Evolutionary conservation across 2,329 filamentous ascomycete species (phyloP).

Genomic region (Epichloe sibirici): DNA sequence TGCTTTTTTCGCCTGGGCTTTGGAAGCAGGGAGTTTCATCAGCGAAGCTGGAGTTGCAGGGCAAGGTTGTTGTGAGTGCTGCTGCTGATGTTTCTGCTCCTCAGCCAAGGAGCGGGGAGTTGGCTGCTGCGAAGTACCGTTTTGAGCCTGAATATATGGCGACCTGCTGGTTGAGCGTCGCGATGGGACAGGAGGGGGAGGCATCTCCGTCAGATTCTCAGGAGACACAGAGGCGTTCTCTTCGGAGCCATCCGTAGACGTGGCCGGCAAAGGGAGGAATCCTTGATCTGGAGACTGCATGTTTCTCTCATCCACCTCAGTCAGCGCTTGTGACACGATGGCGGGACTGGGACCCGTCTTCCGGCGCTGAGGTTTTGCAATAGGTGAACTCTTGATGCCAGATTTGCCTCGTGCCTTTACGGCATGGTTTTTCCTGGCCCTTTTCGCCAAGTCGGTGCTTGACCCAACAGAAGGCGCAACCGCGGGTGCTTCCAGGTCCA

Average conservation of each 20-base stretch:
- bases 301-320: slow-evolving; percentile 35
- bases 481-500: slow-evolving; percentile 37
- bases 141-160: slow-evolving; percentile 51
- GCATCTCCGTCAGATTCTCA: slow-evolving; percentile 52
- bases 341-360: slow-evolving; percentile 40
- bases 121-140: slow-evolving; percentile 16
- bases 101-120: slow-evolving; percentile 4
- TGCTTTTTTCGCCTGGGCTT: slow-evolving; percentile 36
- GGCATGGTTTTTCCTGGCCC: slow-evolving; percentile 38
- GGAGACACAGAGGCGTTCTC: slow-evolving; percentile 55
- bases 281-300: slow-evolving; percentile 21
- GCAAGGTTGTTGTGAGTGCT: slow-evolving; percentile 28
- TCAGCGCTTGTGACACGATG: slow-evolving; percentile 43
- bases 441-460: slow-evolving; percentile 38
- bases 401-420: slow-evolving; percentile 39
- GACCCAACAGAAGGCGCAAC: slow-evolving; percentile 22
- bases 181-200: slow-evolving; percentile 56
- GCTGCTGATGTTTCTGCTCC: slow-evolving; percentile 5
- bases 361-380: slow-evolving; percentile 52
- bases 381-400: slow-evolving; percentile 57
- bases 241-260: slow-evolving; percentile 43
- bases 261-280: slow-evolving; percentile 25
- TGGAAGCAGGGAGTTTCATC: slow-evolving; percentile 59
- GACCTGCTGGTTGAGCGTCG: slow-evolving; percentile 54
- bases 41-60: slow-evolving; percentile 80